These are phyloP conservation scores for Sarcodon sp. DNA, from an alignment of 768 basidiomycete genomes.

Conservation along the genomic window DNA sequence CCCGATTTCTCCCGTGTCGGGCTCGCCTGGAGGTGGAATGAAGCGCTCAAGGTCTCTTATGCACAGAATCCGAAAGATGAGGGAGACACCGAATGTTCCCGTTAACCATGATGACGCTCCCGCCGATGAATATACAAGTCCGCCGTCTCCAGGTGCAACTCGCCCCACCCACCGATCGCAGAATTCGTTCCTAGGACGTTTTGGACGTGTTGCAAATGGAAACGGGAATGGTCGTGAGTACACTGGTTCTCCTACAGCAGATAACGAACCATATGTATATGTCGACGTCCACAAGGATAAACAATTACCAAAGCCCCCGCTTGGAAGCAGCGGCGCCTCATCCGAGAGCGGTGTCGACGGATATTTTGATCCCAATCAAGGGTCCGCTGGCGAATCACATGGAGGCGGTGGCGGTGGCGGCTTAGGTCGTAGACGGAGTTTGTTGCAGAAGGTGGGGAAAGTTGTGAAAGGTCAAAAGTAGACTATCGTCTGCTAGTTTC, in stretches of 20 bases:
- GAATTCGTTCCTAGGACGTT: conserved; percentile 69
- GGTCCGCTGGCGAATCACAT: conserved; percentile 6
- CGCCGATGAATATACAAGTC: conserved; percentile 19
- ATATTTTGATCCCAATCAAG: conserved; percentile 36
- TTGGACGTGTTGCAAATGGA: conserved; percentile 27
- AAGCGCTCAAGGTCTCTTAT: conserved; percentile 76
- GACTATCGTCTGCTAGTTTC: conserved; percentile 4
- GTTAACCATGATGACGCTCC: conserved; percentile 30
- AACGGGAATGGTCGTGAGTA: conserved; percentile 23
- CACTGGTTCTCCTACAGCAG: conserved; percentile 16
- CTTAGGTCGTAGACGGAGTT: conserved; percentile 62
- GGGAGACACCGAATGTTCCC: conserved; percentile 75
- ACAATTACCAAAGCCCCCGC: conserved; percentile 33
- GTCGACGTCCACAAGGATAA: conserved; percentile 51
- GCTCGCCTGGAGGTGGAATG: conserved; percentile 32
- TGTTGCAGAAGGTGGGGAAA: conserved; percentile 69
- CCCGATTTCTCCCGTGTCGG: conserved; percentile 26
- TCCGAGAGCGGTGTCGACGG: conserved; percentile 19
- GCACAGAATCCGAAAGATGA: conserved; percentile 83
- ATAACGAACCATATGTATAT: conserved; percentile 51
- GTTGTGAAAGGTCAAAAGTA: conserved; percentile 49
- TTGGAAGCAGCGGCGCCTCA: conserved; percentile 12
- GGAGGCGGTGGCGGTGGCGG: conserved; percentile 19
- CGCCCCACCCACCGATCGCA: conserved; percentile 64
- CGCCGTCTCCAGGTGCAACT: conserved; percentile 2